Evolutionary conservation across 2,329 filamentous ascomycete genomes (phyloP), one percentile per base, ranked within the genome.

Genomic region (Beauveria australis): DNA sequence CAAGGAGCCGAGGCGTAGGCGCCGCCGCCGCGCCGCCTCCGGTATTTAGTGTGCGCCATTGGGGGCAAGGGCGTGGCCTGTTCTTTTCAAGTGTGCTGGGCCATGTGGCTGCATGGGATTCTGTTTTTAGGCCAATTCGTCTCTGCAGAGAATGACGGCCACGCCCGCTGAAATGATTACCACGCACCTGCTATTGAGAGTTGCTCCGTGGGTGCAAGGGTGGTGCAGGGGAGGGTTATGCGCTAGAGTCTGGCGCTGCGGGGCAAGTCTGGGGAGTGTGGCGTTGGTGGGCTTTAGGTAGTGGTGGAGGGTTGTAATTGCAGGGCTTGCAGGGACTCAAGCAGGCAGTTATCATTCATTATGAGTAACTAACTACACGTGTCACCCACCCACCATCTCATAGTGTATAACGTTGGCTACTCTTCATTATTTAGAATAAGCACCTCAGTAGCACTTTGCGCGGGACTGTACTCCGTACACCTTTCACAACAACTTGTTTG

Each of bases 1-100:
- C 53, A 61, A 61, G 59, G 22, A 61, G 53, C 59, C 59, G 59
- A 61, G 59, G 59, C 52, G 53, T 26, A 40, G 5, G 5, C 28
- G 47, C 49, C 40, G 57, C 41, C n/a, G 37, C 37, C 18, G 49
- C 44, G 54, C 53, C 26, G 40, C 53, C 53, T 40, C 26, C 40
- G 41, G n/a, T 19, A n/a, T 58, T 53, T 60, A 46, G 48, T 60
- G 43, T 30, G 48, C 40, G 57, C 48, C 48, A 44, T 51, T n/a
- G 4, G 24, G 53, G 46, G 14, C 40, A 43, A 41, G 26, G 33
- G 10, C 33, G 33, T 16, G 2, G 33, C 10, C 22, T 37, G 5
- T 55, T 6, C 26, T 12, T 18, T 22, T 22, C 26, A 16, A 16
- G 33, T 37, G 33, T 37, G 26, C n/a, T 47, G 14, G 48, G n/a